Percentiles rank a stretch among this genome's conserved stretches.
phyloP scores from a whole-genome alignment of 257 asterid genomes.

The Paraleonurus japonicus region DNA sequence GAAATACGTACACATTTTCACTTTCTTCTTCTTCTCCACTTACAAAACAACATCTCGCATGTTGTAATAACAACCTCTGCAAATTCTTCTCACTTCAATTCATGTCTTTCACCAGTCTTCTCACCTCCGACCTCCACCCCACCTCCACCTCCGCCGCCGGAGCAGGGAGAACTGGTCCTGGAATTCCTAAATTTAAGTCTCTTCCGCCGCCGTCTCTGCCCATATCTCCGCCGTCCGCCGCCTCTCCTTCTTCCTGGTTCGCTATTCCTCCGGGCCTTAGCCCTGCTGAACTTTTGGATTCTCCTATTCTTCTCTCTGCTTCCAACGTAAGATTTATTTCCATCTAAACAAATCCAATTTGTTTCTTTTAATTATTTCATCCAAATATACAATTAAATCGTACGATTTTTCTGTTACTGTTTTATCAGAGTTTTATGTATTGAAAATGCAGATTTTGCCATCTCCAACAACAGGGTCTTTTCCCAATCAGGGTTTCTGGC shows the following conservation, averaged over 20 bases:
- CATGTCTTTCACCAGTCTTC: slow-evolving; percentile 59
- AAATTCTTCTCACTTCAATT: slow-evolving; percentile 20
- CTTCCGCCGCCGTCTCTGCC: slow-evolving; percentile 86
- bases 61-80: not conserved
- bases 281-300: slow-evolving; percentile 78
- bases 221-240: slow-evolving; percentile 48
- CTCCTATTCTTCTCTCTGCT: slow-evolving; percentile 55
- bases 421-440: too few species aligned
- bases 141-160: slow-evolving; percentile 21
- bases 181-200: slow-evolving; percentile 76
- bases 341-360: not conserved
- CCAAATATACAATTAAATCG: too few species aligned
- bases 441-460: slow-evolving; percentile 62
- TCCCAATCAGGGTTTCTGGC: slow-evolving; percentile 45
- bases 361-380: too few species aligned
- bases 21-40: not conserved
- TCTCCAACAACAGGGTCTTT: slow-evolving; percentile 89
- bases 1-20: slow-evolving; percentile 17
- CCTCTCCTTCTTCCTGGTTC: slow-evolving; percentile 81
- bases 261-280: slow-evolving; percentile 80
- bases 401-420: too few species aligned
- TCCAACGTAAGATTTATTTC: not conserved
- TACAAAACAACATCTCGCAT: not conserved
- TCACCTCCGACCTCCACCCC: slow-evolving; percentile 47
- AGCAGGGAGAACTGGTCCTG: slow-evolving; percentile 55